These are phyloP conservation scores for Malassezia yamatoensis DNA, from an alignment of 1,284 basidiomycete species.

Conservation along the genomic window DNA sequence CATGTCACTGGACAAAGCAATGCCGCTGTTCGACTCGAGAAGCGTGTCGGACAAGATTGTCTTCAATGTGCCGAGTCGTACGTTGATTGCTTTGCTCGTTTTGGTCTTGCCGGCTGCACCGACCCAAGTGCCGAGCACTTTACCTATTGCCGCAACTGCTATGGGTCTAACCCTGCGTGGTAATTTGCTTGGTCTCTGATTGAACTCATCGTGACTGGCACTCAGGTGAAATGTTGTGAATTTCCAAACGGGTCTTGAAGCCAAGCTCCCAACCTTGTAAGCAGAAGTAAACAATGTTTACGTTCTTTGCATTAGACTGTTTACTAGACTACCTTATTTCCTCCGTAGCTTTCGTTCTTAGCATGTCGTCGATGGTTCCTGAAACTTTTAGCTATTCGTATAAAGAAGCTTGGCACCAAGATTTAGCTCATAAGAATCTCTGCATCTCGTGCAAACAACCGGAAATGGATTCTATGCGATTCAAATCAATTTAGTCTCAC, in stretches of 20 bases:
- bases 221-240: not conserved
- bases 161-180: conserved; percentile 9
- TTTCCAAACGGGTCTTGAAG: not conserved
- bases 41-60: not conserved
- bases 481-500: conserved; percentile 7
- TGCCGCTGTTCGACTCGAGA: not conserved
- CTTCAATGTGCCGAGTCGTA: conserved; percentile 13
- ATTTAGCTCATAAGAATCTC: too few relatives aligned
- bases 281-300: too few relatives aligned
- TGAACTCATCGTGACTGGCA: too few relatives aligned
- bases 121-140: conserved; percentile 14
- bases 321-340: too few relatives aligned
- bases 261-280: too few relatives aligned
- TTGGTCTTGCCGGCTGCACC: conserved; percentile 11
- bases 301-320: too few relatives aligned
- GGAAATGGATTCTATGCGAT: too few relatives aligned
- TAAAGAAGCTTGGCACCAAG: too few relatives aligned
- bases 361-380: too few relatives aligned
- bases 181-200: conserved; percentile 2
- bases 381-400: too few relatives aligned
- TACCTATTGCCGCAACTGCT: conserved; percentile 16
- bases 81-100: conserved; percentile 15
- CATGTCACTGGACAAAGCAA: not conserved
- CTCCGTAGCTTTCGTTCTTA: too few relatives aligned
- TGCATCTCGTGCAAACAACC: too few relatives aligned